Evolutionary conservation across 805 yeast genomes (phyloP), one percentile per base, ranked within the genome.

Genomic region (Suhomyces tanzawaensis): DNA sequence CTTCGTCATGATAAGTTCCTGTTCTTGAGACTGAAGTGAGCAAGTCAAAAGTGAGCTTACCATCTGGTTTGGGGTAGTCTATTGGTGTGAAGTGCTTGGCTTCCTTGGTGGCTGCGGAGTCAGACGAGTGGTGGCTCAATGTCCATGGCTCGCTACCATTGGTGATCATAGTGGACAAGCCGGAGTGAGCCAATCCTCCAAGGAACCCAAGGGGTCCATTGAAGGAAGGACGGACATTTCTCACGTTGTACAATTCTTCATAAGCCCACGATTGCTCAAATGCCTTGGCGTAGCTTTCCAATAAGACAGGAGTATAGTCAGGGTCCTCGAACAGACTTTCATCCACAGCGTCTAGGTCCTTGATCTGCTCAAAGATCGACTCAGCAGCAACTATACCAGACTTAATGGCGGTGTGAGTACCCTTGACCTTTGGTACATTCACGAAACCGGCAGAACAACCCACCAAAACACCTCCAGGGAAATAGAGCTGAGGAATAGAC

Each of bases 381-480:
- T 93, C 97, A 2, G 98, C 99, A 2, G 99, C 99, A 19, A 93
- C 62, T 75, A 93, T 82, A 22, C 98, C 99, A 7, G 93, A 75
- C 62, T 93, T 93, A 80, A 93, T 87, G 1, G 99, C 98, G 1
- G 96, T 91, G 60, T 93, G 99, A 0, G 97, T 82, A 12, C 99
- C 99, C 66, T 93, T 93, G 55, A 93, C 86, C 62, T 91, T 93
- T 37, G 99, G 97, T 30, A 93, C 98, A 58, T 93, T 93, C 79
- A 93, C 77, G 61, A 93, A 91, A 1, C 99, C 99, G 3, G 99
- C 99, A 40, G 95, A 71, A 40, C 95, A 93, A 22, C 99, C 99
- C 27, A 93, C 91, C 19, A 93, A 66, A 7, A 89, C 82, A 37
- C 99, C 99, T 35, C 99, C 99, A 2, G 98, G 98, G 76, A 93